Conservation (phyloP, 139 green algal genomes). For the Spirogloea muscicola region DNA sequence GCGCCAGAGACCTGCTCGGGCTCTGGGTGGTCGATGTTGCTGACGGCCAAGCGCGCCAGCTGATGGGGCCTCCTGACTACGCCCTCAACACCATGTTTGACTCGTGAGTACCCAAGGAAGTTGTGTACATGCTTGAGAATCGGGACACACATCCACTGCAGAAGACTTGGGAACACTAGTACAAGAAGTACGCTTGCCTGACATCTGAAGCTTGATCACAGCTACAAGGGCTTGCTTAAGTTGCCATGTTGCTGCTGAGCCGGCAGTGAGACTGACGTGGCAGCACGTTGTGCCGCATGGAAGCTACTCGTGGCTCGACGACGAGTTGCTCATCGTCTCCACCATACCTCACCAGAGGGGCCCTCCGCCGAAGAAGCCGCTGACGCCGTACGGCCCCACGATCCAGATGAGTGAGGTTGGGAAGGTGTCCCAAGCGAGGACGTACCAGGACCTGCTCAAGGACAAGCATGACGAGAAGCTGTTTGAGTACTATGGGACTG, state of each 20-base stretch:
- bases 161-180: no score
- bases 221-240: no score
- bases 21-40: conserved; percentile 83
- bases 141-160: no score
- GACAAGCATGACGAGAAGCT: conserved; percentile 77
- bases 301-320: conserved; percentile 61
- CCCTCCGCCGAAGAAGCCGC: conserved; percentile 31
- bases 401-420: conserved; percentile 64
- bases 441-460: conserved; percentile 90
- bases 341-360: conserved; percentile 52
- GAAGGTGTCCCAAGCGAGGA: conserved; percentile 73
- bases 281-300: no score
- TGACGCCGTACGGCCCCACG: conserved; percentile 65
- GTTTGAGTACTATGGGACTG: conserved; percentile 85
- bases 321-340: conserved; percentile 71
- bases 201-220: no score
- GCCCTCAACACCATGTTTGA: conserved; percentile 48
- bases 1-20: conserved; percentile 51
- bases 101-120: conserved; percentile 36
- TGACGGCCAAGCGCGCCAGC: conserved; percentile 55
- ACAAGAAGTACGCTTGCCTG: no score
- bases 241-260: no score
- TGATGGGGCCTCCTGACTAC: conserved; percentile 44
- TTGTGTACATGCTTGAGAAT: no score
- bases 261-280: no score